phyloP scores from a whole-genome alignment of 2,329 filamentous ascomycete genomes.

The Diplodia corticola region DNA sequence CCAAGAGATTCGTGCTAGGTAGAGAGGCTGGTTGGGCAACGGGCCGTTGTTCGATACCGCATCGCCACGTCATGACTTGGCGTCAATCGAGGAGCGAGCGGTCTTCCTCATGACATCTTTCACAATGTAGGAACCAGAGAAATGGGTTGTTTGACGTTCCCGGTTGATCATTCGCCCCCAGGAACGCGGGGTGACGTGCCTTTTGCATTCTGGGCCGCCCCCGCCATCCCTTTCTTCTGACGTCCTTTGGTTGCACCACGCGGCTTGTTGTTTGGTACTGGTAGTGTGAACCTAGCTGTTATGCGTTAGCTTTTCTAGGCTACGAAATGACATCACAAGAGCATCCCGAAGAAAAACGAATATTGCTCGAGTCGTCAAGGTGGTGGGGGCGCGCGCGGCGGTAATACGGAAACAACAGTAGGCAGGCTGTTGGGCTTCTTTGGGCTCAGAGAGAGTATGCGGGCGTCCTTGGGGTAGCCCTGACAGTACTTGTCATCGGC shows the following conservation, averaged over 20 bases:
- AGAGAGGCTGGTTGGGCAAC: not conserved
- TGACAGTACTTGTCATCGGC: not conserved
- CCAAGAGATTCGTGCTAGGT: not conserved
- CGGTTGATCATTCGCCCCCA: not conserved
- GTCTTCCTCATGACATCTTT: not conserved
- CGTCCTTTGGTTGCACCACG: not conserved
- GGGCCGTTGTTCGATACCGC: not conserved
- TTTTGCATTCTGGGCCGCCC: not conserved
- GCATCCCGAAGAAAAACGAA: not conserved
- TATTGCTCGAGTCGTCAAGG: not conserved
- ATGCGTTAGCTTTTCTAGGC: not conserved
- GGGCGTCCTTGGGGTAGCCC: not conserved
- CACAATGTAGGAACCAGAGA: not conserved
- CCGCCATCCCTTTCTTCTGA: not conserved
- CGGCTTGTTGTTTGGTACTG: not conserved
- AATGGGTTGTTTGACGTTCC: not conserved
- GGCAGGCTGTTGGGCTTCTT: not conserved
- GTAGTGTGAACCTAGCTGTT: not conserved
- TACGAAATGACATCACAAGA: not conserved
- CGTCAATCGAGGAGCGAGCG: not conserved
- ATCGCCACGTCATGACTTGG: not conserved
- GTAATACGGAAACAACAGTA: not conserved
- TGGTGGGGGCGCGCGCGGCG: not conserved
- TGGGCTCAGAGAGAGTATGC: not conserved
- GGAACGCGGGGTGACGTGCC: not conserved